Conservation (phyloP, 2,329 filamentous ascomycete species). For the Orbilia javanica region DNA sequence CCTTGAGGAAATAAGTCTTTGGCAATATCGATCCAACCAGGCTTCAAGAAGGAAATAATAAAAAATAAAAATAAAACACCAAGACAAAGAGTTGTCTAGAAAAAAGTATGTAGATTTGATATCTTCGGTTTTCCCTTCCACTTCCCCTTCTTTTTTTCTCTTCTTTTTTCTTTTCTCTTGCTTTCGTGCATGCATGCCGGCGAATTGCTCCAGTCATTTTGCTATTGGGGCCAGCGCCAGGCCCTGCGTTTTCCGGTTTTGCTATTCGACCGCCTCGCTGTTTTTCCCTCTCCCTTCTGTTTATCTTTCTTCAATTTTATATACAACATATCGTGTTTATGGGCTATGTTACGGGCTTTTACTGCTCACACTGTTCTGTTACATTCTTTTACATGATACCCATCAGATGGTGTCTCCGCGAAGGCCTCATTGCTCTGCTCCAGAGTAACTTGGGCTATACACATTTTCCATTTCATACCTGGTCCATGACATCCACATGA, state of each 20-base stretch:
- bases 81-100: slow-evolving; percentile 27
- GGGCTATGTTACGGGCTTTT: background rate
- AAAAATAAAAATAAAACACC: background rate
- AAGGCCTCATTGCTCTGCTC: background rate
- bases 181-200: slow-evolving; percentile 26
- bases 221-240: slow-evolving; percentile 18
- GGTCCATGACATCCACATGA: slow-evolving; percentile 1
- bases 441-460: slow-evolving; percentile 3
- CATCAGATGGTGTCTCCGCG: slow-evolving; percentile 11
- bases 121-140: too few relatives aligned
- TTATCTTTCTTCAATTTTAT: background rate
- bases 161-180: background rate
- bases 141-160: slow-evolving; percentile 7
- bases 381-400: background rate
- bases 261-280: slow-evolving; percentile 18
- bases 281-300: background rate
- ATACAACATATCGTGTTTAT: background rate
- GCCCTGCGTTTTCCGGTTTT: slow-evolving; percentile 48
- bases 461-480: background rate
- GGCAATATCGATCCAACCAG: background rate
- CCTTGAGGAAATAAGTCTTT: background rate
- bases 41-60: slow-evolving; percentile 5
- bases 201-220: slow-evolving; percentile 26
- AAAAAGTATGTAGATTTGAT: slow-evolving; percentile 48
- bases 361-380: background rate